Base-by-base conservation (phyloP, 1,284 basidiomycete species). In the Thecaphora thlaspeos region DNA sequence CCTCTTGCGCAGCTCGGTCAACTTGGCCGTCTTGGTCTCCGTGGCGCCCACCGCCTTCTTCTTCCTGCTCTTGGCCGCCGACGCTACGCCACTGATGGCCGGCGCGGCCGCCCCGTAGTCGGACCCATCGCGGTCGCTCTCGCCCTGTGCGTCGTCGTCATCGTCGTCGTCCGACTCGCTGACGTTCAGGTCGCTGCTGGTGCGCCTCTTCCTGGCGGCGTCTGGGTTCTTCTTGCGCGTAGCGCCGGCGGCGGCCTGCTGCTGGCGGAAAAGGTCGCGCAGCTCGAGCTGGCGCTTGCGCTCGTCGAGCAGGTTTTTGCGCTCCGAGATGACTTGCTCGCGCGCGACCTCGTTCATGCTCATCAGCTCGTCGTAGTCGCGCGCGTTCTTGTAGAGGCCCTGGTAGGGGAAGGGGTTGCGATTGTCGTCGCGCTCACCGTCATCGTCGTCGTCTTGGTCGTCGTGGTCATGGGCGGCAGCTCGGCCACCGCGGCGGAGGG, bases 331-430 rank as follows among this genome's bases (percentile, higher is more conserved):
- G 47, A 91, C 88, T 23, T 86, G 85, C 78, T 96, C 92, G 42
- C 93, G 85, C 59, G 93, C 88, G 60, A 95, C 83, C 79, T 96
- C 92, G 37, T 88, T 85, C 83, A 94, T 83, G 26, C 81, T 78
- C 70, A 90, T 81, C 38, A 96, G 81, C 89, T 82, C 80, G 64
- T 88, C 84, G 72, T 88, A 85, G 77, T 96, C 93, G 4, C 81
- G 83, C 68, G 90, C 89, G 70, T 91, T 85, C 53, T 85, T 84
- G 77, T 90, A 96, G 78, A 91, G 90, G 42, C 90, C 90, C 70
- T 95, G 92, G 19, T 94, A 80, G 0, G 91, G 92, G 76, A 91
- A 96, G 4, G 87, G 87, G 67, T 90, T 88, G n/a, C 8, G 7
- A 15, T 37, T 37, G 7, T 15, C 51, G 61, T n/a, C 49, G 9